These are phyloP conservation scores for Coprinopsis marcescibilis DNA, from an alignment of 768 basidiomycete species.

Conservation along the genomic window DNA sequence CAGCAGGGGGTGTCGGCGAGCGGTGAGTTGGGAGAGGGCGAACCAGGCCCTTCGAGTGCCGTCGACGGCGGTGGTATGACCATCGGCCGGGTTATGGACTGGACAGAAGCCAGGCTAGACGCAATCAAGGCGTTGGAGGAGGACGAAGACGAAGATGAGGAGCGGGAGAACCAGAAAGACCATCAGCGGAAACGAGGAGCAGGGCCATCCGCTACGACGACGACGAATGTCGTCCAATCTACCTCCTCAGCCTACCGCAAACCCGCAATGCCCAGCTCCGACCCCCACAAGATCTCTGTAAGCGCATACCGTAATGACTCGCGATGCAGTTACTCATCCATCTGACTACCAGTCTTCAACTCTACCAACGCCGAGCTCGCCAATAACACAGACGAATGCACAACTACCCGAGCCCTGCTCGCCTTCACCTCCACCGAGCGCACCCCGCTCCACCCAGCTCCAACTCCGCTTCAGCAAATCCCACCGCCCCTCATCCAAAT, in stretches of 20 bases:
- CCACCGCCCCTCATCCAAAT: constrained; percentile 2
- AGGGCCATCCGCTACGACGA: constrained; percentile 16
- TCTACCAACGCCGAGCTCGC: constrained; percentile 27
- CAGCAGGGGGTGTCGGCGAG: constrained; percentile 74
- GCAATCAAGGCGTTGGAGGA: constrained; percentile 70
- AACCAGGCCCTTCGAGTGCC: constrained; percentile 20
- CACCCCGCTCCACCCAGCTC: constrained; percentile 2
- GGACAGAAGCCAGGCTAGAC: constrained; percentile 77
- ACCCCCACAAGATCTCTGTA: constrained; percentile 23
- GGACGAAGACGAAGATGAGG: constrained; percentile 80
- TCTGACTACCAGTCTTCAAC: constrained; percentile 18
- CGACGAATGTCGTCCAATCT: constrained; percentile 12
- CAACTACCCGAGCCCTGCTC: constrained; percentile 27
- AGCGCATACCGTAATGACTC: not conserved
- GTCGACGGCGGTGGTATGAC: constrained; percentile 58
- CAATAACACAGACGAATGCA: constrained; percentile 17
- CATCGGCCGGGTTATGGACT: constrained; percentile 78
- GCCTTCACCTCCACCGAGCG: not conserved
- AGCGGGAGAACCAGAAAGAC: constrained; percentile 47
- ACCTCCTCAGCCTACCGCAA: constrained; percentile 15
- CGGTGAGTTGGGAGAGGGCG: constrained; percentile 28
- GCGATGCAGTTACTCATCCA: constrained; percentile 9
- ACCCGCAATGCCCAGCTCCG: constrained; percentile 9
- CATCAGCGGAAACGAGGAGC: constrained; percentile 14
- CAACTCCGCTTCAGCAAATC: too few species aligned